phyloP scores from a whole-genome alignment of 495 filamentous ascomycete species.

The Penicillium daleae region DNA sequence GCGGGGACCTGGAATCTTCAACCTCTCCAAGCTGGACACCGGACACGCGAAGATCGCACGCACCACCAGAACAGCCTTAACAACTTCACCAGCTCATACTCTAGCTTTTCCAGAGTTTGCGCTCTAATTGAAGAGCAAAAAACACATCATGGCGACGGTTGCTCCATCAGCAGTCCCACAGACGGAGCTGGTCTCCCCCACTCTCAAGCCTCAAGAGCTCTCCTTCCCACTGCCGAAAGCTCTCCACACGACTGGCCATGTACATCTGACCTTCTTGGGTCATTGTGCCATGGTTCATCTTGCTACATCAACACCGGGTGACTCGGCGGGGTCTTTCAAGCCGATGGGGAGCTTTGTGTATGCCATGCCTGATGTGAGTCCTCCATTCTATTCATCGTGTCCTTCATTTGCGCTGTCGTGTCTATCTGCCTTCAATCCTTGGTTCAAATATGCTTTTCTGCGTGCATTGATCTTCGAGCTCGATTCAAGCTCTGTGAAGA shows the following conservation, averaged over 20 bases:
- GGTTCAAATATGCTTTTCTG: neutral
- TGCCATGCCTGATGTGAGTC: conserved; percentile 81
- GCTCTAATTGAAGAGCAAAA: no score
- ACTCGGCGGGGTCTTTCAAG: conserved; percentile 44
- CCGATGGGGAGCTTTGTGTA: conserved; percentile 79
- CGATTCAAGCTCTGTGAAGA: no score
- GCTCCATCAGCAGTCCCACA: conserved; percentile 15
- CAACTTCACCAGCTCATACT: neutral
- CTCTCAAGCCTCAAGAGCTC: conserved; percentile 61
- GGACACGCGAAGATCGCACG: neutral
- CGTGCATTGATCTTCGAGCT: neutral
- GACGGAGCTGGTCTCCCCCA: conserved; percentile 29
- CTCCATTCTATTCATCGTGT: neutral
- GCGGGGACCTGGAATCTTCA: conserved; percentile 23
- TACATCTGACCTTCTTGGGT: conserved; percentile 71
- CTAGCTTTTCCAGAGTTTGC: neutral
- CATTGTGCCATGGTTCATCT: conserved; percentile 76
- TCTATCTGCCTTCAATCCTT: neutral
- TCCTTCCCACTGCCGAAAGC: conserved; percentile 78
- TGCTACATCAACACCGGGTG: conserved; percentile 68
- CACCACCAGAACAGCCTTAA: neutral
- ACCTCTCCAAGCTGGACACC: conserved; percentile 2
- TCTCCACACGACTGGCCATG: conserved; percentile 75
- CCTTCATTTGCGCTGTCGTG: neutral
- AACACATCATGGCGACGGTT: conserved; percentile 16